These are phyloP conservation scores for Colletotrichum filicis DNA, from an alignment of 2,329 filamentous ascomycete genomes.

Conservation along the genomic window DNA sequence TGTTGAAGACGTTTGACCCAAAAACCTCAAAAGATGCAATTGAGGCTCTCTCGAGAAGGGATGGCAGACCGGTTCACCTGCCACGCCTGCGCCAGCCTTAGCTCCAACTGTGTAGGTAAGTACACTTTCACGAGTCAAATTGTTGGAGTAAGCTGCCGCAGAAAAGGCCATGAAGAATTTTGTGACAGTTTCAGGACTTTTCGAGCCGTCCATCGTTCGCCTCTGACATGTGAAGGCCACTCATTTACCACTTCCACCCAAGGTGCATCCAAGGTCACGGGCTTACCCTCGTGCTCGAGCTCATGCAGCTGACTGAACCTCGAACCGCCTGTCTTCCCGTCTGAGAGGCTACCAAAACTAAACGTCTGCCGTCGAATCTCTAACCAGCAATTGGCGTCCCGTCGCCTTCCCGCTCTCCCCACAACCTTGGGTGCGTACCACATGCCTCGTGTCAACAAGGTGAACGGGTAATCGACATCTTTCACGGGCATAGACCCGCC, in stretches of 20 bases:
- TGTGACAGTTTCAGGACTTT: constrained; percentile 27
- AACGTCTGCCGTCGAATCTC: constrained; percentile 14
- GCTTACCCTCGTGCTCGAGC: neutral
- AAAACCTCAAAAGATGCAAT: neutral
- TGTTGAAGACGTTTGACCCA: neutral
- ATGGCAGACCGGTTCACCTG: constrained; percentile 11
- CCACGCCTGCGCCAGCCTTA: neutral
- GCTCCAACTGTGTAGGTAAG: neutral
- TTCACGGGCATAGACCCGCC: constrained; percentile 17
- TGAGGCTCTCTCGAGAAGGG: constrained; percentile 12
- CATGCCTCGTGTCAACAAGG: constrained; percentile 21
- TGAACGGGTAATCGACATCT: constrained; percentile 15
- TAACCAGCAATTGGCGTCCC: neutral
- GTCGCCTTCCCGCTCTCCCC: neutral
- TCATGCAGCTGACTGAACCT: constrained; percentile 20
- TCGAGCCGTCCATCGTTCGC: neutral
- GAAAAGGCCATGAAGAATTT: constrained; percentile 20
- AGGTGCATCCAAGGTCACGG: neutral
- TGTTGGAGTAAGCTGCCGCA: constrained; percentile 3
- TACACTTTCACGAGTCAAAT: constrained; percentile 26
- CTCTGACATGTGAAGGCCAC: constrained; percentile 32
- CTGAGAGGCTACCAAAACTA: neutral
- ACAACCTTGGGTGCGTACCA: neutral
- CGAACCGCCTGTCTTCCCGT: neutral
- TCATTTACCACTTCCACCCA: neutral